Evolutionary conservation across 768 basidiomycete genomes (phyloP).

Genomic region (Mycena kentingensis): DNA sequence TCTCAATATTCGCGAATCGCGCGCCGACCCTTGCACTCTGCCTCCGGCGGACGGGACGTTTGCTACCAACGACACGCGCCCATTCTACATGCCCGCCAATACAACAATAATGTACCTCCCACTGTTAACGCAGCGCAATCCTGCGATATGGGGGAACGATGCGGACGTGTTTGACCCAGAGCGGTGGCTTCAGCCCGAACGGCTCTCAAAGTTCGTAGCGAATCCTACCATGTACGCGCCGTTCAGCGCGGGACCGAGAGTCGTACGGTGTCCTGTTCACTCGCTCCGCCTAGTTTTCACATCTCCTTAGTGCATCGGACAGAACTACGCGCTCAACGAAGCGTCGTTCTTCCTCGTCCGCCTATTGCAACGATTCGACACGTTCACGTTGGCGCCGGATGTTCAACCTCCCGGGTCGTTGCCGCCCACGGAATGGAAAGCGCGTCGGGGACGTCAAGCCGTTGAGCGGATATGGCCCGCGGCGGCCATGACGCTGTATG

Average conservation of each 20-base stretch:
- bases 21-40: slow-evolving; percentile 48
- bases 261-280: slow-evolving; percentile 35
- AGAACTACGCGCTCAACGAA: slow-evolving; percentile 78
- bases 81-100: slow-evolving; percentile 59
- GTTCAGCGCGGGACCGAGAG: slow-evolving; percentile 71
- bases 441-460: slow-evolving; percentile 48
- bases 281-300: background rate
- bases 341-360: slow-evolving; percentile 72
- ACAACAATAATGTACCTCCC: slow-evolving; percentile 63
- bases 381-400: slow-evolving; percentile 61
- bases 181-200: slow-evolving; percentile 67
- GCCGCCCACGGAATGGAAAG: slow-evolving; percentile 61
- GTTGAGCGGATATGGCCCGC: slow-evolving; percentile 64
- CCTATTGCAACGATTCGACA: slow-evolving; percentile 64
- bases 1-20: slow-evolving; percentile 64
- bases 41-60: slow-evolving; percentile 56
- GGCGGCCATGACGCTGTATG: slow-evolving; percentile 63
- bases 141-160: slow-evolving; percentile 71
- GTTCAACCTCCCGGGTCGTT: slow-evolving; percentile 62
- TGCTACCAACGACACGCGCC: slow-evolving; percentile 33
- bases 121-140: slow-evolving; percentile 67
- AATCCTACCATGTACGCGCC: slow-evolving; percentile 74
- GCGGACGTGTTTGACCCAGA: slow-evolving; percentile 80
- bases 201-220: slow-evolving; percentile 49
- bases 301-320: slow-evolving; percentile 58